Base-by-base conservation (phyloP, 345 rosid species). In the Erodium maritimum region DNA sequence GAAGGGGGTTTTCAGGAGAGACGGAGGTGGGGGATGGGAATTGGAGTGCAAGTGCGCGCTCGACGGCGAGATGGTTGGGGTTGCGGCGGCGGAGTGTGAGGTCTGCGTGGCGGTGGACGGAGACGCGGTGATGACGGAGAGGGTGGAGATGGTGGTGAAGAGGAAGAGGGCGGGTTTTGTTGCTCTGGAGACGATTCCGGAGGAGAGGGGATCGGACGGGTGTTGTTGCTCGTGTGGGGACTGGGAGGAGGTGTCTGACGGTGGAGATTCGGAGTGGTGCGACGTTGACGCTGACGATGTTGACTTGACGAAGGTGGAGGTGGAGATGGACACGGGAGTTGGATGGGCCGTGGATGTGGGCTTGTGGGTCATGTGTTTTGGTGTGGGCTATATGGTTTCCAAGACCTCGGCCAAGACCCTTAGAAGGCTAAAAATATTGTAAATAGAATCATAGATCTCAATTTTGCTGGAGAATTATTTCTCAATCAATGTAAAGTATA, bases 271-370 rank as follows among this genome's bases (percentile, higher is more conserved):
- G 33, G 33, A 25, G 33, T 25, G 33, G 33, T 25, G 33, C 33
- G 33, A 25, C 33, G 33, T 25, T 24, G 68, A 58, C 19, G 59
- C 17, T 50, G 61, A 55, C 68, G 61, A 42, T 12, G 48, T 42
- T 42, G 48, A 42, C 48, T 42, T 12, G 48, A 71, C 4, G 71
- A 72, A 57, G 57, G 22, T 29, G 57, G 72, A 61, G 74, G 53
- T 68, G 71, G 83, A 77, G n/a, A n/a, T n/a, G n/a, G n/a, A 59
- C 56, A 83, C n/a, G 4, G 79, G 78, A 11, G 74, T 81, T 58
- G 72, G 71, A 19, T 88, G 95, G 96, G 93, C 94, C 59, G 76
- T 88, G 55, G 94, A 91, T 66, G 71, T 91, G 50, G 96, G 95
- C 57, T 59, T 86, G 69, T 88, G 90, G 95, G 87, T 84, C 16